Evolutionary conservation across 805 yeast species (phyloP).

Genomic region (Saturnispora mendoncae): DNA sequence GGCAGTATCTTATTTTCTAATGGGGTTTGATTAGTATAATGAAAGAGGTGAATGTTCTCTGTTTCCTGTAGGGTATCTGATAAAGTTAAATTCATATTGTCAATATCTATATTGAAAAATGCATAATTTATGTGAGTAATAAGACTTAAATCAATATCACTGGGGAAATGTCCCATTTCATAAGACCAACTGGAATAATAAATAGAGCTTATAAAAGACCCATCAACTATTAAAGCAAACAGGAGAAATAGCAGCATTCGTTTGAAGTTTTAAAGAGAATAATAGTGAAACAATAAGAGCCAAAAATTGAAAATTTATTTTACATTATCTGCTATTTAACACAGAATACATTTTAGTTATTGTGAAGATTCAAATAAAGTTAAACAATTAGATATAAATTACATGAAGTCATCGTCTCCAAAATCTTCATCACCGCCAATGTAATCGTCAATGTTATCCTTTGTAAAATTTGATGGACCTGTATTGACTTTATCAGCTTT

Average conservation of each 20-base stretch:
- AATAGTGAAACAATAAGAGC: background rate
- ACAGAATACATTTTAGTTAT: too few species aligned
- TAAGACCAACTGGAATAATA: conserved; percentile 61
- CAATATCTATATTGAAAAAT: conserved; percentile 51
- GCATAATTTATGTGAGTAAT: conserved; percentile 73
- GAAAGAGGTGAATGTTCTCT: conserved; percentile 23
- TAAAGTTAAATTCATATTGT: conserved; percentile 41
- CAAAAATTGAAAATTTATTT: too few species aligned
- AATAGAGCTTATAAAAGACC: conserved; percentile 16
- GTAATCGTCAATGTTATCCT: conserved; percentile 52
- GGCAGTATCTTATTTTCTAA: background rate
- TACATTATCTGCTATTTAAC: too few species aligned
- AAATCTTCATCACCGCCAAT: conserved; percentile 51
- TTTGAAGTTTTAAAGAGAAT: background rate
- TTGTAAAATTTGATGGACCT: conserved; percentile 44
- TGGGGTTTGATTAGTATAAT: background rate
- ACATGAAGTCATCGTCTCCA: conserved; percentile 81
- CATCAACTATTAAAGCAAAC: background rate
- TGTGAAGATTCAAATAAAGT: too few species aligned
- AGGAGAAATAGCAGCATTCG: background rate
- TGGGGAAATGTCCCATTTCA: conserved; percentile 53
- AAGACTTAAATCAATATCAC: conserved; percentile 46
- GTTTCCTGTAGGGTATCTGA: conserved; percentile 60
- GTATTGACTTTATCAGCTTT: conserved; percentile 61
- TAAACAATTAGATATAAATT: too few species aligned